Evolutionary conservation across 345 rosid species (phyloP), one percentile per base, ranked within the genome.

Genomic region (Erysimum cheiranthoides): DNA sequence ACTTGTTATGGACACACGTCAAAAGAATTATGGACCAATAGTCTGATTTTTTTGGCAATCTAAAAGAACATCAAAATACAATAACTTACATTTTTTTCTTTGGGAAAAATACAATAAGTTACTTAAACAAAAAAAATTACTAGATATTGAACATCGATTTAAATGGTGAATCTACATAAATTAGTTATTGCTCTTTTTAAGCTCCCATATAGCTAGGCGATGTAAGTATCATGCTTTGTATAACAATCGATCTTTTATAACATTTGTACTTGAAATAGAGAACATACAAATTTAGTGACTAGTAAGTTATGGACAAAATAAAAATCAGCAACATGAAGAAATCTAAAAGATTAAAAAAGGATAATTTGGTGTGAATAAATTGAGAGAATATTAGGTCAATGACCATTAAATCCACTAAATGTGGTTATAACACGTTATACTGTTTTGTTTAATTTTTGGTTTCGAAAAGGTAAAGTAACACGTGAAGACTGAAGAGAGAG

Each of bases 321-420:
- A 13, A 50, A 4, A 2, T 10, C n/a, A 10, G 3, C 17, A 5
- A n/a, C 39, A 60, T 38, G 31, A 60, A 17, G 30, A 60, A 21
- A 18, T 17, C 5, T 59, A 11, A 18, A 38, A 36, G 31, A 60
- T 60, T 13, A 6, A n/a, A 32, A 13, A 1, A 14, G 10, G 61
- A 57, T 57, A 27, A 62, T 40, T 40, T 42, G 51, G 67, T 42
- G 16, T 27, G 36, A 40, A 40, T 8, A 61, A 40, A 40, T 21
- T 4, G 66, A 14, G 35, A 61, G 35, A 61, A 40, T 61, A 21
- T 61, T 61, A 40, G 66, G 50, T 25, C 66, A 25, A 21, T 13
- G 18, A 61, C 50, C 32, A 61, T 61, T 12, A 39, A 27, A 39
- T 25, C 34, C 32, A 61, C 35, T 36, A 61, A 18, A 25, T 61